Conservation (phyloP, 2,329 filamentous ascomycete species). For the Sporothrix luriei region DNA sequence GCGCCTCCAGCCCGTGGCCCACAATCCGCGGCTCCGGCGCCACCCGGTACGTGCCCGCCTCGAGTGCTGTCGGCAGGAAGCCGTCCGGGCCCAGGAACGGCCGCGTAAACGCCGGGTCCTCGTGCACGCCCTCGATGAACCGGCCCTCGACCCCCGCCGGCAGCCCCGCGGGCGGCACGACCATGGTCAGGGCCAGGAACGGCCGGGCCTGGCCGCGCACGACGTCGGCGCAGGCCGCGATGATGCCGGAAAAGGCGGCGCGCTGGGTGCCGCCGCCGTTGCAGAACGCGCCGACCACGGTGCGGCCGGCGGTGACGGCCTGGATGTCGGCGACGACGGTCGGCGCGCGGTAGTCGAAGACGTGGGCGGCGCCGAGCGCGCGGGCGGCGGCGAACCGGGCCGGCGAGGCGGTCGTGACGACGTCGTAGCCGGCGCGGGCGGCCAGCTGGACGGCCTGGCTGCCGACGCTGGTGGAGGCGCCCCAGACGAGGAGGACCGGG, state of each 20-base stretch:
- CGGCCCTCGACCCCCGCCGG: slow-evolving; percentile 14
- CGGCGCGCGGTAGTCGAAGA: background rate
- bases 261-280: slow-evolving; percentile 12
- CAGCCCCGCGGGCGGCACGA: background rate
- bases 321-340: background rate
- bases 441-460: slow-evolving; percentile 28
- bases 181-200: slow-evolving; percentile 1
- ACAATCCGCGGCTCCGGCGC: background rate
- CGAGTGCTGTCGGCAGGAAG: background rate
- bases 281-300: background rate
- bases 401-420: slow-evolving; percentile 22
- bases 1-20: background rate
- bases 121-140: slow-evolving; percentile 5
- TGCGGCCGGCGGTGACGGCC: background rate
- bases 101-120: background rate
- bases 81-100: background rate
- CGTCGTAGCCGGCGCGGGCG: slow-evolving; percentile 24
- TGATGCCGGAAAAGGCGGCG: background rate
- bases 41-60: background rate
- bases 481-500: slow-evolving; percentile 31
- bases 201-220: slow-evolving; percentile 18
- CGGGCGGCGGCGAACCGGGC: background rate
- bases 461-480: slow-evolving; percentile 29
- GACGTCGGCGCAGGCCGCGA: background rate
- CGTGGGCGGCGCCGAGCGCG: background rate